Percentiles rank a stretch among this genome's conserved stretches.
Evolutionary conservation across 805 yeast genomes (phyloP).

Genomic region (Cyberlindnera petersonii): DNA sequence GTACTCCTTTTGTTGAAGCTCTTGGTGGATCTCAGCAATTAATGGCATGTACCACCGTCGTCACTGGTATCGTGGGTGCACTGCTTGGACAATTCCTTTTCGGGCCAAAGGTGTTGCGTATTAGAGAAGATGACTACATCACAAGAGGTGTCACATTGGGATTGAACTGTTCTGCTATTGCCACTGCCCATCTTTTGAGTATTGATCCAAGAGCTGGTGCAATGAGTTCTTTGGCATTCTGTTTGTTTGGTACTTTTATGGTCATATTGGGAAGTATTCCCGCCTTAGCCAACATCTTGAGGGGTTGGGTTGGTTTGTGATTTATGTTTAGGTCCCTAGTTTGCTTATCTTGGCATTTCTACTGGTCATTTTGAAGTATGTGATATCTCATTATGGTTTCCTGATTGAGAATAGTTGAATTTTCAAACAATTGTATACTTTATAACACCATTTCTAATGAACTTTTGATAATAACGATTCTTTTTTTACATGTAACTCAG

Average conservation of each 20-base stretch:
- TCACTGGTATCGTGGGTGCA: conserved; percentile 75
- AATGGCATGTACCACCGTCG: conserved; percentile 74
- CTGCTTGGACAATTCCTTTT: conserved; percentile 52
- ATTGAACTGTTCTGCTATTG: conserved; percentile 76
- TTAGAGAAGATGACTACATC: conserved; percentile 61
- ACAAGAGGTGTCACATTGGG: conserved; percentile 77
- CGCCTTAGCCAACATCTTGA: conserved; percentile 46
- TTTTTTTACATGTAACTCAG: background rate
- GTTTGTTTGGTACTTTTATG: conserved; percentile 70
- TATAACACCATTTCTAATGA: background rate
- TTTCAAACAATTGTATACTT: no score
- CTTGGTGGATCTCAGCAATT: conserved; percentile 65
- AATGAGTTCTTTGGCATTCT: conserved; percentile 67
- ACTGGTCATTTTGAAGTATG: no score
- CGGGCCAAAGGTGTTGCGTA: conserved; percentile 36
- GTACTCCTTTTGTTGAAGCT: conserved; percentile 67
- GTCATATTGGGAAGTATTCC: conserved; percentile 61
- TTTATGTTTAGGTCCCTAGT: no score
- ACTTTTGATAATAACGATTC: background rate
- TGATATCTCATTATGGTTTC: no score
- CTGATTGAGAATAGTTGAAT: no score
- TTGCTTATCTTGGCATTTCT: no score
- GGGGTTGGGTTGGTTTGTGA: conserved; percentile 42
- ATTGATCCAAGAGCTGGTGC: conserved; percentile 80
- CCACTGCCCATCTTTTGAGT: conserved; percentile 68